Percentiles rank a stretch among this genome's conserved stretches.
These are phyloP conservation scores for Excoecaria agallocha DNA, from an alignment of 345 rosid genomes.

Conservation along the genomic window DNA sequence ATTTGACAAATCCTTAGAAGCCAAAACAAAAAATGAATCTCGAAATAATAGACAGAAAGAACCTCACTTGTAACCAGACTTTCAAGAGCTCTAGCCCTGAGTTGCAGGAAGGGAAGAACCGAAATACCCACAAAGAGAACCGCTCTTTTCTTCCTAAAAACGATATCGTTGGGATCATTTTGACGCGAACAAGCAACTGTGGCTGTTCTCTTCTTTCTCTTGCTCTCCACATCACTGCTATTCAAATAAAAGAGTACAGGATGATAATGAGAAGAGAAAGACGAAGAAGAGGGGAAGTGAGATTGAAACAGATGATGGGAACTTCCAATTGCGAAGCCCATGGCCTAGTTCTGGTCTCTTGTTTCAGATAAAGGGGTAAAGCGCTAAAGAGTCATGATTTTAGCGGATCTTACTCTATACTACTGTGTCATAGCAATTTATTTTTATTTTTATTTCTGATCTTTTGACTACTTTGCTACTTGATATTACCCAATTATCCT, in stretches of 20 bases:
- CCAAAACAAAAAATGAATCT: neutral
- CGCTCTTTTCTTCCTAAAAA: slow-evolving; percentile 45
- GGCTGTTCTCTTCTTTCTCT: slow-evolving; percentile 34
- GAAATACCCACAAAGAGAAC: slow-evolving; percentile 65
- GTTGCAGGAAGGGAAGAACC: slow-evolving; percentile 59
- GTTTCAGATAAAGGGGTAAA: neutral
- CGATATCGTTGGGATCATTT: slow-evolving; percentile 25
- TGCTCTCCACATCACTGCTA: slow-evolving; percentile 29
- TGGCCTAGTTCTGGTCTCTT: neutral
- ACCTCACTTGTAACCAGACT: slow-evolving; percentile 34
- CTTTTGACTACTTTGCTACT: neutral
- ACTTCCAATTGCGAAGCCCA: slow-evolving; percentile 51
- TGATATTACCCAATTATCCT: neutral
- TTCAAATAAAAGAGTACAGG: slow-evolving; percentile 26
- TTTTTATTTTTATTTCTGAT: neutral
- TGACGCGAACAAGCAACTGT: slow-evolving; percentile 41
- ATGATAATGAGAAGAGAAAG: slow-evolving; percentile 31
- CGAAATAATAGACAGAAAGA: neutral
- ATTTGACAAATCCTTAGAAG: slow-evolving; percentile 1
- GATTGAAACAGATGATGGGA: slow-evolving; percentile 40
- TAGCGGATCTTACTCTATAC: neutral
- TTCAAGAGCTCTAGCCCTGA: slow-evolving; percentile 47
- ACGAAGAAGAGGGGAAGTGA: slow-evolving; percentile 30
- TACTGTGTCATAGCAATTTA: neutral
- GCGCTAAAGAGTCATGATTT: neutral